phyloP scores from a whole-genome alignment of 306 rosid species.

The Malus domestica region DNA sequence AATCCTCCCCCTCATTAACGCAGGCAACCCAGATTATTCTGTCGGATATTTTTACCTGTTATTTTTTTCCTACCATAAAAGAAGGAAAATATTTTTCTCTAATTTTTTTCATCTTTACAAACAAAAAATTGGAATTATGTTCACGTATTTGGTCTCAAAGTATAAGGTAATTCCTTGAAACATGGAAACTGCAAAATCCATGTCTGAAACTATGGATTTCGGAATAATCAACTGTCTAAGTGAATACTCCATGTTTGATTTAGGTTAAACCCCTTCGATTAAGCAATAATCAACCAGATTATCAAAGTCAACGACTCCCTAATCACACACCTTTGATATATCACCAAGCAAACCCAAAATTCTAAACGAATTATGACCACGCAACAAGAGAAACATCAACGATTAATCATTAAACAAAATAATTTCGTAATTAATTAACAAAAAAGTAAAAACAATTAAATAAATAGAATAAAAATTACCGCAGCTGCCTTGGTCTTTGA shows the following conservation, averaged over 20 bases:
- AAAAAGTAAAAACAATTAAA: not conserved
- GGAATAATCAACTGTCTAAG: not conserved
- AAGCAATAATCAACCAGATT: not conserved
- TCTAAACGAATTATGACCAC: not conserved
- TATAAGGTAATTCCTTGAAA: not conserved
- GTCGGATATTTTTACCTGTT: not conserved
- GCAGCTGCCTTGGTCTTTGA: slow-evolving; percentile 90
- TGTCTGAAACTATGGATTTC: not conserved
- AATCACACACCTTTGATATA: not conserved
- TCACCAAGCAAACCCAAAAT: slow-evolving; percentile 1
- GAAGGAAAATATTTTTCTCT: not conserved
- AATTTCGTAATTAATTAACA: not conserved
- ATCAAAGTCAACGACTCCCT: not conserved
- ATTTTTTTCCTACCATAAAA: no score
- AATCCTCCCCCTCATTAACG: no score
- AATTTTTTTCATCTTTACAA: no score
- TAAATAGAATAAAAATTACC: slow-evolving; percentile 29
- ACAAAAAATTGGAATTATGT: no score
- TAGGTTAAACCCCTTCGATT: not conserved
- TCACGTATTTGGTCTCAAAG: not conserved
- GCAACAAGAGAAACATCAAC: not conserved
- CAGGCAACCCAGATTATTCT: not conserved
- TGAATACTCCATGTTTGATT: not conserved
- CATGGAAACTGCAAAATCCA: not conserved
- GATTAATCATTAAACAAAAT: not conserved